Conservation (phyloP, 495 filamentous ascomycete genomes). For the Lophiotrema nucula region DNA sequence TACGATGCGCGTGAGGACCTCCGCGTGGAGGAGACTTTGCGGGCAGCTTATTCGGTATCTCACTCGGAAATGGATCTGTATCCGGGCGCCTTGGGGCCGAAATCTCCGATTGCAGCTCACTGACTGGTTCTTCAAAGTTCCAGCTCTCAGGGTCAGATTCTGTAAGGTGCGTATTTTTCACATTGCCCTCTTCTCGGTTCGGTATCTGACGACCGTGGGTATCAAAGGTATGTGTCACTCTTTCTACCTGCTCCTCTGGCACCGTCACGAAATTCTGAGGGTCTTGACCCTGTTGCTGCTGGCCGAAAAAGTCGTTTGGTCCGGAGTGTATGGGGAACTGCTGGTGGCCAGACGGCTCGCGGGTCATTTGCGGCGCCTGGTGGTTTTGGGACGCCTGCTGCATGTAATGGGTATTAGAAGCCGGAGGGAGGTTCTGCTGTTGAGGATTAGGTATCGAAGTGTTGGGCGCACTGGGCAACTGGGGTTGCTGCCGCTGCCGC, state of each 20-base stretch:
- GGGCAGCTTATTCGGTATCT: slow-evolving; percentile 62
- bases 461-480: slow-evolving; percentile 34
- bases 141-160: slow-evolving; percentile 70
- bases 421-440: slow-evolving; percentile 46
- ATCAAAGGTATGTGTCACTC: slow-evolving; percentile 58
- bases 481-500: slow-evolving; percentile 37
- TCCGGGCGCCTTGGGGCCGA: slow-evolving; percentile 63
- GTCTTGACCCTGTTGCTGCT: slow-evolving; percentile 15
- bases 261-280: slow-evolving; percentile 38
- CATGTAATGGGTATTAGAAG: slow-evolving; percentile 39
- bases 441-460: slow-evolving; percentile 58
- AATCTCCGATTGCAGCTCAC: slow-evolving; percentile 31
- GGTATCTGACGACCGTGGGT: slow-evolving; percentile 51
- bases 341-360: slow-evolving; percentile 33
- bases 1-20: slow-evolving; percentile 64
- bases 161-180: slow-evolving; percentile 13
- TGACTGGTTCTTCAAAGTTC: slow-evolving; percentile 80
- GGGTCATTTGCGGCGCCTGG: slow-evolving; percentile 33
- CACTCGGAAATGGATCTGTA: slow-evolving; percentile 79
- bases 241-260: slow-evolving; percentile 56
- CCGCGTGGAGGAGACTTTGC: slow-evolving; percentile 70
- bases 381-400: slow-evolving; percentile 23
- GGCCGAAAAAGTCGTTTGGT: slow-evolving; percentile 6
- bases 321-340: slow-evolving; percentile 17
- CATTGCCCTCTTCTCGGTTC: slow-evolving; percentile 46